Evolutionary conservation across 306 rosid genomes (phyloP).

Genomic region (Astragalus membranaceus): DNA sequence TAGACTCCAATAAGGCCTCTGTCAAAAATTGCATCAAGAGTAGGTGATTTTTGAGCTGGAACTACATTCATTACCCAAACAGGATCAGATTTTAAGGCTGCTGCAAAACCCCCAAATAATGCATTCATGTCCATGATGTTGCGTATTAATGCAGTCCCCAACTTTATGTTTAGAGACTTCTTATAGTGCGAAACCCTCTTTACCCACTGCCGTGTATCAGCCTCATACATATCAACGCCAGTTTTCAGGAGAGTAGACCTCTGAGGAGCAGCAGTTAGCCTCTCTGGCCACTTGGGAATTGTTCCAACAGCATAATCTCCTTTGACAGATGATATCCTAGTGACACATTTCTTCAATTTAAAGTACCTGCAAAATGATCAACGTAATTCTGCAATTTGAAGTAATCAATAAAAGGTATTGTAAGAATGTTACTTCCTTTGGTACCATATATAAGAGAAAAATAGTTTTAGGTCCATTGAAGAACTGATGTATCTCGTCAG

Average conservation of each 20-base stretch:
- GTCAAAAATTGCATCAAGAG: conserved; percentile 71
- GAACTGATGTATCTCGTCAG: too few relatives aligned
- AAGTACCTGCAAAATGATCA: conserved; percentile 59
- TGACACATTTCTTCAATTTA: conserved; percentile 78
- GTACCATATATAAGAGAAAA: too few relatives aligned
- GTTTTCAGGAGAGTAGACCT: conserved; percentile 62
- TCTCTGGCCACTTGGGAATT: conserved; percentile 84
- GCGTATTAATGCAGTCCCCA: conserved; percentile 75
- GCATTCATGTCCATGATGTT: conserved; percentile 98
- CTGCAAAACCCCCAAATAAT: conserved; percentile 91
- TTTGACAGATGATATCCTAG: conserved; percentile 51
- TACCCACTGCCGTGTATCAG: conserved; percentile 72
- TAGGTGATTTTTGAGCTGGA: conserved; percentile 68
- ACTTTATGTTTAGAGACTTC: conserved; percentile 58
- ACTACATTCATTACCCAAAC: conserved; percentile 97
- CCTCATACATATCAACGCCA: conserved; percentile 64
- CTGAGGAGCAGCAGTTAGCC: conserved; percentile 62
- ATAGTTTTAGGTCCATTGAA: too few relatives aligned
- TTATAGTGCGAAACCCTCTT: conserved; percentile 73
- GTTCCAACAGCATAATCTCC: conserved; percentile 72
- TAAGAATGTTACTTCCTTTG: background rate
- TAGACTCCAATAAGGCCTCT: conserved; percentile 88
- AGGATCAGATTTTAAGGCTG: conserved; percentile 70
- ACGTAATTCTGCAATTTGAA: conserved; percentile 13
- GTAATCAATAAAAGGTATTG: background rate